Conservation (phyloP, 495 filamentous ascomycete species). For the Aspergillus conjunctus region DNA sequence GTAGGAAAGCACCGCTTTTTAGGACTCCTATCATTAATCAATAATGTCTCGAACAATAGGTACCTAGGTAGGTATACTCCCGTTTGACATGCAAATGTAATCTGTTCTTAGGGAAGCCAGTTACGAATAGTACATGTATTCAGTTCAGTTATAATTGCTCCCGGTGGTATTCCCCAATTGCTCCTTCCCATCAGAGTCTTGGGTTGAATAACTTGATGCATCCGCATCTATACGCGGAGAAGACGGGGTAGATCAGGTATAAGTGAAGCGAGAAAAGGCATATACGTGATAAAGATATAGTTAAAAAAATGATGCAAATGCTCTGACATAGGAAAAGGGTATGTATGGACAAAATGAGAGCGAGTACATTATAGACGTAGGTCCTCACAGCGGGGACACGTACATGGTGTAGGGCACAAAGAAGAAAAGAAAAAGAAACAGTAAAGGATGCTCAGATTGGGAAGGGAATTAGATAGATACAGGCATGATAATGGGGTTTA, state of each 20-base stretch:
- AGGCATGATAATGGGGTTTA: constrained; percentile 24
- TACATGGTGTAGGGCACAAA: not conserved
- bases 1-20: not conserved
- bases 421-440: not conserved
- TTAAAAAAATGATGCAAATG: constrained; percentile 15
- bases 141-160: no score
- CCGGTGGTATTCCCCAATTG: no score
- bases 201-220: no score
- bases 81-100: not conserved
- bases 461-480: constrained; percentile 20
- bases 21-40: no score
- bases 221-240: not conserved
- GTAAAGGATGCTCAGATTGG: constrained; percentile 1
- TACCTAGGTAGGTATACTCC: not conserved
- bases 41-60: not conserved
- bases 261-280: not conserved
- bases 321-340: constrained; percentile 24
- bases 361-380: constrained; percentile 15
- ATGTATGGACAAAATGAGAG: constrained; percentile 24
- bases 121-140: no score
- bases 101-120: no score
- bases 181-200: no score
- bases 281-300: not conserved
- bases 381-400: not conserved
- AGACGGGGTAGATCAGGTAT: not conserved